Percentiles rank a stretch among this genome's conserved stretches.
phyloP scores from a whole-genome alignment of 192 early-diverging fungal species.

The Coemansia brasiliensis region DNA sequence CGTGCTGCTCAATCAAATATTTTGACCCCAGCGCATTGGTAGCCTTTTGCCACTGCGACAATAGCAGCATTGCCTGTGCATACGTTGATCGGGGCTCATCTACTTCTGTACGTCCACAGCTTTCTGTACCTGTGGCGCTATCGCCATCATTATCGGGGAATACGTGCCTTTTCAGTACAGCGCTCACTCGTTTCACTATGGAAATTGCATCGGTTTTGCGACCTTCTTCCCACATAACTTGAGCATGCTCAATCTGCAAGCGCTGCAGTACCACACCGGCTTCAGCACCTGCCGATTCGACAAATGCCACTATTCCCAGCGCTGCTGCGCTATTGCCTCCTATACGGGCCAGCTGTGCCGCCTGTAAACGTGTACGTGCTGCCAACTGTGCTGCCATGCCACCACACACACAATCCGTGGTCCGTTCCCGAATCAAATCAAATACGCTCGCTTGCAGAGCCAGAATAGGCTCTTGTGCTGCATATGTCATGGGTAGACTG shows the following conservation, averaged over 20 bases:
- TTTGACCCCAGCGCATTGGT: conserved; percentile 24
- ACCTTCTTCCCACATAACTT: conserved; percentile 52
- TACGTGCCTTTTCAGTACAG: neutral
- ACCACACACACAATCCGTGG: conserved; percentile 1
- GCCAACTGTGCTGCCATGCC: conserved; percentile 26
- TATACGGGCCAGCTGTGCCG: conserved; percentile 45
- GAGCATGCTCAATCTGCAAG: conserved; percentile 47
- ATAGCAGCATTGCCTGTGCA: conserved; percentile 33
- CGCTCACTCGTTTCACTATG: conserved; percentile 21
- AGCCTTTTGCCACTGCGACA: conserved; percentile 40
- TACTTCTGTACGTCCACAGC: neutral
- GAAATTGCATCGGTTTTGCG: conserved; percentile 40
- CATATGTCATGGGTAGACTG: conserved; percentile 31
- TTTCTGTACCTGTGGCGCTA: neutral
- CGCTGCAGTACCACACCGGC: conserved; percentile 23
- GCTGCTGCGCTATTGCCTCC: conserved; percentile 42
- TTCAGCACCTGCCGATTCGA: conserved; percentile 25
- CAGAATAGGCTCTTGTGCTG: conserved; percentile 48
- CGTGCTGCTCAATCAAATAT: conserved; percentile 25
- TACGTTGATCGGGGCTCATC: conserved; percentile 28
- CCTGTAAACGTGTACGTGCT: conserved; percentile 35
- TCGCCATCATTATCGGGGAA: conserved; percentile 2
- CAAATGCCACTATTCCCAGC: conserved; percentile 43
- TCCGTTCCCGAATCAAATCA: conserved; percentile 16
- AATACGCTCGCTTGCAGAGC: conserved; percentile 45